Conservation (phyloP, 805 yeast genomes). For the Candida pseudoglaebosa region DNA sequence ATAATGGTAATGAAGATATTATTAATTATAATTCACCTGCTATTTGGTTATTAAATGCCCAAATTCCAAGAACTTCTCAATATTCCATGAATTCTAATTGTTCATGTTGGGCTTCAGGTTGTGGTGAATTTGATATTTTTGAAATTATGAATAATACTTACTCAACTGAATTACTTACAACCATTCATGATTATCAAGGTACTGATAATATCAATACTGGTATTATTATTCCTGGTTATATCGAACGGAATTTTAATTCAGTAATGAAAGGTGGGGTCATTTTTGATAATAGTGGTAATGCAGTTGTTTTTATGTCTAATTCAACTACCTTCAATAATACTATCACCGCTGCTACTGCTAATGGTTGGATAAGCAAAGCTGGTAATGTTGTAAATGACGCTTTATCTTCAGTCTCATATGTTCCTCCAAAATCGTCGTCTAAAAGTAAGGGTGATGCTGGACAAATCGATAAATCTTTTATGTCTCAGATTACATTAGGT, state of each 20-base stretch:
- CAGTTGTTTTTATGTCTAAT: slow-evolving; percentile 58
- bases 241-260: slow-evolving; percentile 47
- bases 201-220: slow-evolving; percentile 61
- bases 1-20: slow-evolving; percentile 22
- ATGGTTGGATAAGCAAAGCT: slow-evolving; percentile 41
- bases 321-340: slow-evolving; percentile 44
- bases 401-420: slow-evolving; percentile 24
- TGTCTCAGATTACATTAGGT: slow-evolving; percentile 6
- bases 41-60: slow-evolving; percentile 70
- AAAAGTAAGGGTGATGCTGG: slow-evolving; percentile 15
- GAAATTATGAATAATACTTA: slow-evolving; percentile 68
- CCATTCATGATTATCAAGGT: slow-evolving; percentile 76
- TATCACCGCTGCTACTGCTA: slow-evolving; percentile 43
- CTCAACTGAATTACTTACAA: slow-evolving; percentile 51
- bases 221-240: slow-evolving; percentile 51
- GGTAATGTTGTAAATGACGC: slow-evolving; percentile 23
- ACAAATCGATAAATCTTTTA: slow-evolving; percentile 3
- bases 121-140: slow-evolving; percentile 77
- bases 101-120: slow-evolving; percentile 74
- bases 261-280: slow-evolving; percentile 71
- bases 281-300: slow-evolving; percentile 58
- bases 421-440: slow-evolving; percentile 16
- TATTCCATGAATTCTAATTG: slow-evolving; percentile 59
- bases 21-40: slow-evolving; percentile 63
- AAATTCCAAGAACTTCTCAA: slow-evolving; percentile 72